Base-by-base conservation (phyloP, 2,329 filamentous ascomycete genomes). In the Aureobasidium sp. region DNA sequence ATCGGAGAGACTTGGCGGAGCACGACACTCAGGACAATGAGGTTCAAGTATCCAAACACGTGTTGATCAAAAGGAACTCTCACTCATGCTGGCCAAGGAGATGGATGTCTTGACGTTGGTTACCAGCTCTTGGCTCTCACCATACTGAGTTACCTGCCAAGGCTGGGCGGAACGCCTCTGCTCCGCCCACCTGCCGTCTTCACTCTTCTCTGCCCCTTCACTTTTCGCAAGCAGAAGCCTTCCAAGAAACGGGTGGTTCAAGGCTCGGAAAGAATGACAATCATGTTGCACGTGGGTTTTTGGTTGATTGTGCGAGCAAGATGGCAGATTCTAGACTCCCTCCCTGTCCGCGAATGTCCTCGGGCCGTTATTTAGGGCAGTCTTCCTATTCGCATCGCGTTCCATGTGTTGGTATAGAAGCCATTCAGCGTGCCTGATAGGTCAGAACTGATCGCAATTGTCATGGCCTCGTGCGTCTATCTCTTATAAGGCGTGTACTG, bases 31-130 rank as follows among this genome's bases (percentile, higher is more conserved):
- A 35, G 42, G 25, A 47, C 42, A 47, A 47, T 47, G 42, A 47
- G 42, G 42, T 47, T 35, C 42, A 25, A 47, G 42, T n/a, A 47
- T 47, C 21, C 11, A 25, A 47, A 47, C 42, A 47, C 42, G 42
- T 47, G 42, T 35, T 35, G 42, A 7, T 6, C 42, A 25, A n/a
- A 35, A 47, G 42, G 30, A 25, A 47, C 42, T 12, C 6, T 6
- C 19, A 25, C 5, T 16, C n/a, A 34, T 22, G 42, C 25, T 32
- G 30, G 42, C 42, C 42, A 47, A 47, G 42, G 3, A 17, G 25
- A 2, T 8, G 42, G 25, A 3, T 25, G 29, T 47, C 42, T 47
- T 47, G 42, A 35, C 42, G 19, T 12, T 19, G 30, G 41, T 16
- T 14, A 25, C 42, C 25, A 17, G 6, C 14, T n/a, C 42, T 47